Percentiles rank a stretch among this genome's conserved stretches.
Conservation (phyloP, 108 stramenopile species). For the Nannochloropsis salina region DNA sequence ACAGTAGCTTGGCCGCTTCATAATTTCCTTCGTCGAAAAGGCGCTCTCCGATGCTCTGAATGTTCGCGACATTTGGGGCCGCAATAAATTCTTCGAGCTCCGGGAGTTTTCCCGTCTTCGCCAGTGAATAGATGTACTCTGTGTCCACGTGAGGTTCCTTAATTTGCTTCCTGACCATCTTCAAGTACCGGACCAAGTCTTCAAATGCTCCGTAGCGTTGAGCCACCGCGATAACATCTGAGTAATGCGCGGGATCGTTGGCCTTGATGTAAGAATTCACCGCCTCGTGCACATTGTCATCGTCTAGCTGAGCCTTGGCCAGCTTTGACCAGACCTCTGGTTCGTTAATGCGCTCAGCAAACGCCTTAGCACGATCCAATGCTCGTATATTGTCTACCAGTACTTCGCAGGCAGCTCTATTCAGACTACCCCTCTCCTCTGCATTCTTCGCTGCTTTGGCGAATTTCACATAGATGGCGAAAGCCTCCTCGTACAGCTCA, state of each 20-base stretch:
- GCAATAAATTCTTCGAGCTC: slow-evolving; percentile 94
- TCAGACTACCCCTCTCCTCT: slow-evolving; percentile 82
- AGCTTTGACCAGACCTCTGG: slow-evolving; percentile 97
- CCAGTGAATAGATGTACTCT: slow-evolving; percentile 93
- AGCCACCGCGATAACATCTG: slow-evolving; percentile 86
- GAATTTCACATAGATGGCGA: slow-evolving; percentile 96
- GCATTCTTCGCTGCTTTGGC: slow-evolving; percentile 77
- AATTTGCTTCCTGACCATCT: slow-evolving; percentile 88
- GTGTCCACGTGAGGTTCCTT: slow-evolving; percentile 97
- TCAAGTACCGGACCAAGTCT: slow-evolving; percentile 90
- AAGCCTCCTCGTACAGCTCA: slow-evolving; percentile 98
- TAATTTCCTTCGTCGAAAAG: slow-evolving; percentile 93
- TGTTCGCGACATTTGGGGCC: slow-evolving; percentile 97
- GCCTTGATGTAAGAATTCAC: slow-evolving; percentile 97
- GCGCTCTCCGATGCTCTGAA: slow-evolving; percentile 88
- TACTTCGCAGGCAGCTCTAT: slow-evolving; percentile 82
- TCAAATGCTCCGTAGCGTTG: slow-evolving; percentile 83
- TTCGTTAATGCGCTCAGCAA: slow-evolving; percentile 89
- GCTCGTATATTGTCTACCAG: slow-evolving; percentile 90
- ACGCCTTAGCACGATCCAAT: slow-evolving; percentile 94
- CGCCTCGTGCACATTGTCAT: slow-evolving; percentile 86
- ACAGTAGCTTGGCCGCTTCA: slow-evolving; percentile 92
- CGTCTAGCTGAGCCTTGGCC: slow-evolving; percentile 95
- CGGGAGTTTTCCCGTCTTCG: slow-evolving; percentile 88
- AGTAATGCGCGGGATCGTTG: slow-evolving; percentile 84